Percentiles rank a stretch among this genome's conserved stretches.
Conservation (phyloP, 805 yeast species). For the Wickerhamomyces queroliae region DNA sequence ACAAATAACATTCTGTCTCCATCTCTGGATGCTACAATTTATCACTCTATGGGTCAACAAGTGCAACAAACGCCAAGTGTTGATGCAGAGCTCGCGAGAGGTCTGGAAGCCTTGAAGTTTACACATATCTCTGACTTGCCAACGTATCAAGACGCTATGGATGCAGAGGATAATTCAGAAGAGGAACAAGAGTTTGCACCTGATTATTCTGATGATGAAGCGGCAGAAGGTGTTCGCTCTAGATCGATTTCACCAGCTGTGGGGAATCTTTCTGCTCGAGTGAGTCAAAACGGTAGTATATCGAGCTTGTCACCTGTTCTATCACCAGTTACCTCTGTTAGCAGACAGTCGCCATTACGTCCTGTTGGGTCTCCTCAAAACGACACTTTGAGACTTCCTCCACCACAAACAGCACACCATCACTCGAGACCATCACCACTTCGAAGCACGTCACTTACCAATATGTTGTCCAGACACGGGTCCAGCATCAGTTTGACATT, state of each 20-base stretch:
- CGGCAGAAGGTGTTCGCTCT: neutral
- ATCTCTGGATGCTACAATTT: no score
- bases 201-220: conserved; percentile 30
- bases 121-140: conserved; percentile 59
- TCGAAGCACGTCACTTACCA: neutral
- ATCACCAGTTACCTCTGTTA: no score
- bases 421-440: neutral
- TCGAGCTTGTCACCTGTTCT: no score
- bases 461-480: neutral
- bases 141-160: conserved; percentile 67
- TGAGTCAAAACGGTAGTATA: no score
- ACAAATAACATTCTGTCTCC: no score
- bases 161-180: conserved; percentile 35
- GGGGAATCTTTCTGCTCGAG: no score
- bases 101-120: conserved; percentile 23
- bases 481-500: neutral
- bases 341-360: no score
- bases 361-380: no score
- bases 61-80: neutral
- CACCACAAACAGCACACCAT: neutral
- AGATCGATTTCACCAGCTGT: no score
- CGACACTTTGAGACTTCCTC: no score
- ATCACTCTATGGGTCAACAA: neutral
- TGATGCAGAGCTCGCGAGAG: conserved; percentile 5
- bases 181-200: conserved; percentile 48